Evolutionary conservation across 306 rosid genomes (phyloP).

Genomic region (Calophaca sinica): DNA sequence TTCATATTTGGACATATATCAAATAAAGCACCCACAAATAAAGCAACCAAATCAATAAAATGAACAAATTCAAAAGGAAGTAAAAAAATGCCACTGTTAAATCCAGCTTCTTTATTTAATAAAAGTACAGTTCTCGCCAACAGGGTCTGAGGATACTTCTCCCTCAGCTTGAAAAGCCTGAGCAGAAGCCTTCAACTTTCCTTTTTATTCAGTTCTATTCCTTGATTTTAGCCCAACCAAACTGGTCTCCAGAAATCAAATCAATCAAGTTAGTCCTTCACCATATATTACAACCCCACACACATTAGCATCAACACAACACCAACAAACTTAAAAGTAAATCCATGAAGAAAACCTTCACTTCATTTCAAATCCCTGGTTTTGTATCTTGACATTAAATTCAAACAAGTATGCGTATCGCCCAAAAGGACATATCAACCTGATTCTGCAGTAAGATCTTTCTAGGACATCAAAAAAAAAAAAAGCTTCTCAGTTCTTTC

Average conservation of each 20-base stretch:
- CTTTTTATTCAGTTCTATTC: too few species aligned
- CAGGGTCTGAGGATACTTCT: too few species aligned
- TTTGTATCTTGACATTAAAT: not conserved
- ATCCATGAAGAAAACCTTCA: not conserved
- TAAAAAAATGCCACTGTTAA: too few species aligned
- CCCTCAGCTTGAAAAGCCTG: too few species aligned
- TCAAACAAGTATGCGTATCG: not conserved
- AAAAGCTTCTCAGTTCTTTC: constrained; percentile 14
- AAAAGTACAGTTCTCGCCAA: too few species aligned
- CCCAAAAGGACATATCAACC: constrained; percentile 19
- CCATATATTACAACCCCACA: constrained; percentile 34
- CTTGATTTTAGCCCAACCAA: constrained; percentile 24
- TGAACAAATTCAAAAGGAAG: too few species aligned
- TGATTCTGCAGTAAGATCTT: not conserved
- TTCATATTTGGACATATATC: too few species aligned
- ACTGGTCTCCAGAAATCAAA: constrained; percentile 33
- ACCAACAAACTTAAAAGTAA: constrained; percentile 6
- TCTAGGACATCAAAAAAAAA: constrained; percentile 3
- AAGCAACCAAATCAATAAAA: too few species aligned
- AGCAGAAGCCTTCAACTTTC: too few species aligned
- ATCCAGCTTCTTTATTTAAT: too few species aligned
- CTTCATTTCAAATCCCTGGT: constrained; percentile 10
- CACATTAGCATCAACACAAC: constrained; percentile 33
- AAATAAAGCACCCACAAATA: too few species aligned
- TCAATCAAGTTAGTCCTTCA: not conserved